Evolutionary conservation across 2,329 filamentous ascomycete species (phyloP), one percentile per base, ranked within the genome.

Genomic region (Fusarium dlaminii): DNA sequence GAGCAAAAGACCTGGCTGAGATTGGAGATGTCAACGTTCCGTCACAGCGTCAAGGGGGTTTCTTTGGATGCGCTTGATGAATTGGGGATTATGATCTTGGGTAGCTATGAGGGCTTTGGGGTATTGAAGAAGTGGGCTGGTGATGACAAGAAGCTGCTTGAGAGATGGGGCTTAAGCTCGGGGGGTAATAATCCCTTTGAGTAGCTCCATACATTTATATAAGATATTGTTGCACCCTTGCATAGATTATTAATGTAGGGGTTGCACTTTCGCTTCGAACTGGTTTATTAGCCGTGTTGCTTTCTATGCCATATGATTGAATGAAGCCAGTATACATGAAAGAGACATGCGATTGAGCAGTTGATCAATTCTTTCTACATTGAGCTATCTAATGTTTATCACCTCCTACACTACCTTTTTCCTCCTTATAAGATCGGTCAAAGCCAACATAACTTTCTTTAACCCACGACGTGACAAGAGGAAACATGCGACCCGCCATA

Each of bases 1-100:
- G 30, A 34, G 8, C 17, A 51, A 24, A 20, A 24, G 3, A 5
- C 17, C 0, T 17, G 3, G 5, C 24, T 15, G 0, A 27, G 10
- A 7, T 3, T 36, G 2, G 14, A 36, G 9, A 52, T 36, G 32
- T 52, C 49, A 0, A 22, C 0, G 8, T 52, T 52, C 7, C 3
- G 7, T 6, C 2, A 52, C 0, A 12, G 24, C 3, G 6, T 37
- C 3, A 37, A 37, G 4, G n/a, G 18, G 3, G 4, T 0, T 52
- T 7, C 7, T 22, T 27, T 36, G 10, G 5, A 27, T 11, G 8
- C 3, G 0, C 32, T 52, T 8, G 49, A 52, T 22, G 32, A 37
- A 9, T 12, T 52, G 32, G 49, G 49, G 5, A 22, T 27, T 1
- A 52, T 52, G 9, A 20, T 52, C 3, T 8, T 54, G 24, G 51